Percentiles rank a stretch among this genome's conserved stretches.
These are phyloP conservation scores for Phytophthora sp. DNA, from an alignment of 352 stramenopile genomes.

Conservation along the genomic window DNA sequence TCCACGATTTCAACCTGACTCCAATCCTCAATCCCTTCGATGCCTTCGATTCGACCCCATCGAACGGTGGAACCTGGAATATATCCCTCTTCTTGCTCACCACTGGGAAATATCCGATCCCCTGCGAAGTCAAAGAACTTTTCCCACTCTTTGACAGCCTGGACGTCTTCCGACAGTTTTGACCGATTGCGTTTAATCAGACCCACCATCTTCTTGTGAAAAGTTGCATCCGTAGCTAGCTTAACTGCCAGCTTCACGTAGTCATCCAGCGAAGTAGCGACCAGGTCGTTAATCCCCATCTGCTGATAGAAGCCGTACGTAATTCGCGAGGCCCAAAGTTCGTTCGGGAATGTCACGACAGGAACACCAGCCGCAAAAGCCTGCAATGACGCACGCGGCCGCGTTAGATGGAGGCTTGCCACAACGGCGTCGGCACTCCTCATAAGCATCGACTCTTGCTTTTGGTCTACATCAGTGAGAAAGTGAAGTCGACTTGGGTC, in stretches of 20 bases:
- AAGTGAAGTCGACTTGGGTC: constrained; percentile 52
- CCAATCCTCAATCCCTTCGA: constrained; percentile 9
- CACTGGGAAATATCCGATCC: constrained; percentile 32
- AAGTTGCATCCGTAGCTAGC: constrained; percentile 49
- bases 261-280: constrained; percentile 48
- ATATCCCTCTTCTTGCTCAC: constrained; percentile 7
- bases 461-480: constrained; percentile 61
- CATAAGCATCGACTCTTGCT: constrained; percentile 59
- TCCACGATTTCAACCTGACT: constrained; percentile 5
- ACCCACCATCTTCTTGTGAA: constrained; percentile 50
- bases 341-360: constrained; percentile 63
- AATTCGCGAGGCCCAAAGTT: constrained; percentile 70
- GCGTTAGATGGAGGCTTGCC: constrained; percentile 59
- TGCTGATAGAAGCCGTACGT: constrained; percentile 71
- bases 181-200: constrained; percentile 48
- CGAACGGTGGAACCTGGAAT: background rate
- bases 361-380: constrained; percentile 66
- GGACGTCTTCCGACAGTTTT: constrained; percentile 47
- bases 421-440: constrained; percentile 64
- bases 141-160: constrained; percentile 73
- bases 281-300: constrained; percentile 63
- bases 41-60: background rate
- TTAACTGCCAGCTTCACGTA: constrained; percentile 63
- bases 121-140: constrained; percentile 68
- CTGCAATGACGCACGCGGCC: constrained; percentile 54